phyloP scores from a whole-genome alignment of 257 asterid genomes.

The Gentiana macrophylla region DNA sequence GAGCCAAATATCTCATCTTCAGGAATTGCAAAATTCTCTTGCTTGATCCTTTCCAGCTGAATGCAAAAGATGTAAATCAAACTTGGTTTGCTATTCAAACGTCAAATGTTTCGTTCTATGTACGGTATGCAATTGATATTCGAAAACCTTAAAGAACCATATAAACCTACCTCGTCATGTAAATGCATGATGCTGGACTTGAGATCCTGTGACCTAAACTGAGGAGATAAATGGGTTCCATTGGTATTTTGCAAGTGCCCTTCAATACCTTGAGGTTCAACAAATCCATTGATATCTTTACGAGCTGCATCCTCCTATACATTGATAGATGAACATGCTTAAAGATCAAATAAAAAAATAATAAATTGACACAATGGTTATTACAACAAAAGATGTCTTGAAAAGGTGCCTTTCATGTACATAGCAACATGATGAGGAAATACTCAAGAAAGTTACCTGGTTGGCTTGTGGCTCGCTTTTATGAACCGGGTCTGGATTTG shows the following conservation, averaged over 20 bases:
- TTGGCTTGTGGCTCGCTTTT: slow-evolving; percentile 15
- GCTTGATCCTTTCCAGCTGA: slow-evolving; percentile 94
- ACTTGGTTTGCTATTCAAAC: slow-evolving; percentile 1
- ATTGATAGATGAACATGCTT: slow-evolving; percentile 10
- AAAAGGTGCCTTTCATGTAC: not conserved
- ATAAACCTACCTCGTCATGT: slow-evolving; percentile 61
- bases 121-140: too few species aligned
- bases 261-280: slow-evolving; percentile 16
- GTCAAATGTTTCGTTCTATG: not conserved
- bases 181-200: slow-evolving; percentile 77
- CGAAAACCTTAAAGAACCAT: too few species aligned
- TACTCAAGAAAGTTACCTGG: slow-evolving; percentile 33
- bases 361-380: not conserved
- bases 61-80: slow-evolving; percentile 13
- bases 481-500: slow-evolving; percentile 9
- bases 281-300: slow-evolving; percentile 11
- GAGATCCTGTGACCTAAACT: slow-evolving; percentile 38
- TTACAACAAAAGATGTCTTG: too few species aligned
- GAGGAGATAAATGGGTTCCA: slow-evolving; percentile 23
- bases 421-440: not conserved
- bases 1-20: slow-evolving; percentile 27
- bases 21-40: slow-evolving; percentile 40
- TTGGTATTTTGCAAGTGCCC: slow-evolving; percentile 24
- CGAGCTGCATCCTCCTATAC: slow-evolving; percentile 28
- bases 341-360: slow-evolving; percentile 8